Evolutionary conservation across 176 grass and related monocot genomes (phyloP).

Genomic region (Triticum aestivum): DNA sequence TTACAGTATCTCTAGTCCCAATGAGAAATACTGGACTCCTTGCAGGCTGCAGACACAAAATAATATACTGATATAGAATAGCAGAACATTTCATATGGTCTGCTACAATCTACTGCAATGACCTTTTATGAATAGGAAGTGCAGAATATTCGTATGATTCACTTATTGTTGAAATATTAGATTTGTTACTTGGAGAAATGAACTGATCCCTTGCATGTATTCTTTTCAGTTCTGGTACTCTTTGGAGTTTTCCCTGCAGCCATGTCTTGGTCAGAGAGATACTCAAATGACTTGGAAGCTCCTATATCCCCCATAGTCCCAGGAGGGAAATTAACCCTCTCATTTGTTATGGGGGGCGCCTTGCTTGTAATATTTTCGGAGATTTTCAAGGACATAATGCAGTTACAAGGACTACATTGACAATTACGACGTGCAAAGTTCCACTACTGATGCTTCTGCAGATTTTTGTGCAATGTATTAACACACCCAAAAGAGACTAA

Average conservation of each 20-base stretch:
- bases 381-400: conserved; percentile 64
- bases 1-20: neutral
- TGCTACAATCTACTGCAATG: neutral
- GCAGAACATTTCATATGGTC: neutral
- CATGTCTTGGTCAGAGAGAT: conserved; percentile 98
- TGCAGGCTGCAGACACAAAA: neutral
- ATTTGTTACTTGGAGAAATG: neutral
- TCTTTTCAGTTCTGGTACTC: conserved; percentile 71
- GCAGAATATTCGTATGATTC: neutral
- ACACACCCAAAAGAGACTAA: neutral
- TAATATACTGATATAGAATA: neutral
- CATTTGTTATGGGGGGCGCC: conserved; percentile 55
- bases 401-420: conserved; percentile 48
- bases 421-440: neutral
- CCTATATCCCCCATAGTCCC: conserved; percentile 55
- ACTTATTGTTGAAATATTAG: neutral
- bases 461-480: neutral
- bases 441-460: neutral
- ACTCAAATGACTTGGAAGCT: conserved; percentile 53
- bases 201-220: conserved; percentile 32
- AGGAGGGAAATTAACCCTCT: conserved; percentile 70
- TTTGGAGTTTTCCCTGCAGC: conserved; percentile 88
- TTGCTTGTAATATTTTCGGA: conserved; percentile 74
- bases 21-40: neutral
- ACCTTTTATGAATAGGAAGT: conserved; percentile 14